These are phyloP conservation scores for Rachicladosporium sp. DNA, from an alignment of 2,329 filamentous ascomycete genomes.

Conservation along the genomic window DNA sequence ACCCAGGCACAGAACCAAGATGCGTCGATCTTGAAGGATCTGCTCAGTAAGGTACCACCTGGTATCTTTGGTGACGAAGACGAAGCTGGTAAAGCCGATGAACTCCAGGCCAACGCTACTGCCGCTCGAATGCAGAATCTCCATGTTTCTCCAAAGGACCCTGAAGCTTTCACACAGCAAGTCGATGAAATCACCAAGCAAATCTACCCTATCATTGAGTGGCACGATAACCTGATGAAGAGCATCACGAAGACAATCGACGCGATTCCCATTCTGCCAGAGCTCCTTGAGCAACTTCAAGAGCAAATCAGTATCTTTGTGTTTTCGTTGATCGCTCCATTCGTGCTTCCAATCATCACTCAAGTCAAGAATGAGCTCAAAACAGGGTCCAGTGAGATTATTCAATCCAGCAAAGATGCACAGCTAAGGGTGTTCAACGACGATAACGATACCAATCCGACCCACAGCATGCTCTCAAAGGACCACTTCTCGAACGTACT, in stretches of 20 bases:
- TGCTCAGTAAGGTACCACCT: slow-evolving; percentile 70
- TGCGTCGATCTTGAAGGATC: slow-evolving; percentile 65
- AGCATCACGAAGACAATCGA: slow-evolving; percentile 65
- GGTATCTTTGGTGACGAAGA: slow-evolving; percentile 67
- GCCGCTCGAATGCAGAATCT: slow-evolving; percentile 64
- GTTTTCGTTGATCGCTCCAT: slow-evolving; percentile 82
- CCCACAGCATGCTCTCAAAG: slow-evolving; percentile 91
- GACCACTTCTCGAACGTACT: slow-evolving; percentile 86
- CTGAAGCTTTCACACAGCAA: slow-evolving; percentile 74
- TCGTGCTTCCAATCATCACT: slow-evolving; percentile 70
- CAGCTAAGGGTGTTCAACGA: slow-evolving; percentile 81
- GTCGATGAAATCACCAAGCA: slow-evolving; percentile 61
- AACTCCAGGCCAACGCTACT: slow-evolving; percentile 65
- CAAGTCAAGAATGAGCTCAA: slow-evolving; percentile 81
- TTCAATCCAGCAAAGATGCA: slow-evolving; percentile 69
- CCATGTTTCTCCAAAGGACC: slow-evolving; percentile 61
- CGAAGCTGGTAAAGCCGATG: slow-evolving; percentile 61
- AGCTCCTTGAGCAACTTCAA: slow-evolving; percentile 74
- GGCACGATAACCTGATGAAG: slow-evolving; percentile 81
- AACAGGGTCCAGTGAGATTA: slow-evolving; percentile 77
- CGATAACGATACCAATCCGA: slow-evolving; percentile 65
- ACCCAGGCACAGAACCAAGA: slow-evolving; percentile 46
- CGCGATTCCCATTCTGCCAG: slow-evolving; percentile 71
- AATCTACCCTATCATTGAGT: slow-evolving; percentile 81
- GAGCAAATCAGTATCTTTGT: slow-evolving; percentile 83